These are phyloP conservation scores for Areca catechu DNA, from an alignment of 176 grass and related monocot species.

Conservation along the genomic window DNA sequence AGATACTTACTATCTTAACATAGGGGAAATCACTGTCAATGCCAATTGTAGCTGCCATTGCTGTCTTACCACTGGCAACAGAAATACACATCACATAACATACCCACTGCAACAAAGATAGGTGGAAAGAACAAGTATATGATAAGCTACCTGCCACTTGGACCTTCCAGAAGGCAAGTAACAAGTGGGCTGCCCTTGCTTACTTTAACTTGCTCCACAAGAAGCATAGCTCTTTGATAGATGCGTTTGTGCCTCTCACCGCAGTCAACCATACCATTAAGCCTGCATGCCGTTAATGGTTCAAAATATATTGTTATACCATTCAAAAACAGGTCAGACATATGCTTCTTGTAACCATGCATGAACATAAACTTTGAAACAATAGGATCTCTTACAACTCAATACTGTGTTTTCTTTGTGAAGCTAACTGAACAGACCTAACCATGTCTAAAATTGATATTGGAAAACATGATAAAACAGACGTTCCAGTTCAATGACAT, in stretches of 20 bases:
- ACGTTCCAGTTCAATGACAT: no score
- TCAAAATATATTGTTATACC: no score
- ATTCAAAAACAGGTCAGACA: no score
- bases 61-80: slow-evolving; percentile 50
- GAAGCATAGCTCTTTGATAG: slow-evolving; percentile 71
- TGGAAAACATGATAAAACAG: no score
- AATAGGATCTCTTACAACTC: no score
- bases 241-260: slow-evolving; percentile 66
- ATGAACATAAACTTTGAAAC: no score
- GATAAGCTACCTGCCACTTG: slow-evolving; percentile 54
- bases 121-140: slow-evolving; percentile 4
- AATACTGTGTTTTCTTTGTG: no score
- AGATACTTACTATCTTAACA: slow-evolving; percentile 85
- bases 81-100: background rate
- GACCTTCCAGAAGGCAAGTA: slow-evolving; percentile 90
- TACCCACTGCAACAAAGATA: slow-evolving; percentile 3
- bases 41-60: slow-evolving; percentile 68
- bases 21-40: slow-evolving; percentile 95
- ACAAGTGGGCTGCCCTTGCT: slow-evolving; percentile 90
- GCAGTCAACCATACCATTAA: slow-evolving; percentile 85
- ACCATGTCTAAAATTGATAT: no score
- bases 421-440: no score
- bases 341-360: no score
- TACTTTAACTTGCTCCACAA: slow-evolving; percentile 90
- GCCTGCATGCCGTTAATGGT: slow-evolving; percentile 24